Evolutionary conservation across 257 asterid genomes (phyloP).

Genomic region (Solanum corneliomulleri): DNA sequence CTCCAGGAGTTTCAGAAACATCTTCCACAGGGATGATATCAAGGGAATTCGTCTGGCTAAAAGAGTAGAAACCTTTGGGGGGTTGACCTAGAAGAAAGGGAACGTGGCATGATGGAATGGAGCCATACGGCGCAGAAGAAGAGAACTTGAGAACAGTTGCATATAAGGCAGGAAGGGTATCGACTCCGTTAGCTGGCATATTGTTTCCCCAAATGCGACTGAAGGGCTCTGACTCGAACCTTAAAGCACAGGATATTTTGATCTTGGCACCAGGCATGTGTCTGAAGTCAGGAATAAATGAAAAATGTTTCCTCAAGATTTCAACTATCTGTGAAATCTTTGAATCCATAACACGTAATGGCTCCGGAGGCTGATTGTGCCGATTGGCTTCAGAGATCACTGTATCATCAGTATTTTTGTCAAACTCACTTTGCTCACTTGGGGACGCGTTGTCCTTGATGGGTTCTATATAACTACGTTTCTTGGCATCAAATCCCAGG

Average conservation of each 20-base stretch:
- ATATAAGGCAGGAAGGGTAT: conserved; percentile 71
- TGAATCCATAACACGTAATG: conserved; percentile 84
- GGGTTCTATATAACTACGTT: conserved; percentile 42
- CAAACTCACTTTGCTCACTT: conserved; percentile 36
- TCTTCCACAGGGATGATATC: conserved; percentile 61
- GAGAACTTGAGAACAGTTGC: conserved; percentile 68
- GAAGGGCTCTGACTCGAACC: conserved; percentile 61
- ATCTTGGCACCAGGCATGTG: conserved; percentile 74
- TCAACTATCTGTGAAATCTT: conserved; percentile 59
- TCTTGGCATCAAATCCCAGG: conserved; percentile 29
- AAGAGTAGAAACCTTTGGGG: conserved; percentile 19
- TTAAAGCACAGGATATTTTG: conserved; percentile 52
- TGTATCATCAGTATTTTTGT: conserved; percentile 16
- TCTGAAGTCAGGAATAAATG: conserved; percentile 66
- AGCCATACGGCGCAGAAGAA: conserved; percentile 76
- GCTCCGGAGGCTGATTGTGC: conserved; percentile 42
- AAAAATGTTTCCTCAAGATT: conserved; percentile 66
- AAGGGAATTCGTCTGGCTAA: conserved; percentile 38
- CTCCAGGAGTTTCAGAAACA: conserved; percentile 32
- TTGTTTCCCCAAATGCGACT: conserved; percentile 22
- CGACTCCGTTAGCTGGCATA: conserved; percentile 24
- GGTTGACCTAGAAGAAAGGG: conserved; percentile 74
- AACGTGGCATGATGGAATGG: conserved; percentile 50
- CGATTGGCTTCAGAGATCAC: conserved; percentile 23
- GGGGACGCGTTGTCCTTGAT: conserved; percentile 37